Evolutionary conservation across 306 rosid genomes (phyloP).

Genomic region (Prunus mume): DNA sequence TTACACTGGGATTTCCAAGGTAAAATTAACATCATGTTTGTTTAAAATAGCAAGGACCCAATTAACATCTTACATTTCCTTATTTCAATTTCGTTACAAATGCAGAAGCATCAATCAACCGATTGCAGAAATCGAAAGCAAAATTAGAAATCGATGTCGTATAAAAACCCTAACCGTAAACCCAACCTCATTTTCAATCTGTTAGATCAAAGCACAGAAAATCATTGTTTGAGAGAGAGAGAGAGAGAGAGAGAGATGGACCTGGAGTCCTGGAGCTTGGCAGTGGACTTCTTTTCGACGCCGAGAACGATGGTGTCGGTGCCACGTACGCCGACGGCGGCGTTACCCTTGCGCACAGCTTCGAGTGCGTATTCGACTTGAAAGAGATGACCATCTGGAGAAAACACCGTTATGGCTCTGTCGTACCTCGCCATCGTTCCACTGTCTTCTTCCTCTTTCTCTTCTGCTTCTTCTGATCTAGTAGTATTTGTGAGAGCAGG

Average conservation of each 20-base stretch:
- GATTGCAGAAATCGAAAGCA: background rate
- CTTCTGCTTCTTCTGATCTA: slow-evolving; percentile 4
- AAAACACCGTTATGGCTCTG: slow-evolving; percentile 93
- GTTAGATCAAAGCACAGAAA: slow-evolving; percentile 3
- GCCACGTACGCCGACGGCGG: slow-evolving; percentile 99
- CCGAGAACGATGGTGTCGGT: slow-evolving; percentile 94
- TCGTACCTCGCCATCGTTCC: slow-evolving; percentile 87
- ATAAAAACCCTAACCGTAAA: slow-evolving; percentile 23
- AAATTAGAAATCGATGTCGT: background rate
- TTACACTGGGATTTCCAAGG: background rate
- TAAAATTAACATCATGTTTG: background rate
- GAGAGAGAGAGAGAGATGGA: background rate
- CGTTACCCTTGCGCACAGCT: slow-evolving; percentile 98
- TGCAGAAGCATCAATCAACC: no score
- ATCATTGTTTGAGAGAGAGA: background rate
- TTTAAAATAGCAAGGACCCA: background rate
- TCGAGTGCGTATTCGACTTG: slow-evolving; percentile 98
- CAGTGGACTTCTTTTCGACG: slow-evolving; percentile 94
- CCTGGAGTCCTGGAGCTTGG: slow-evolving; percentile 96
- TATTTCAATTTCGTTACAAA: no score
- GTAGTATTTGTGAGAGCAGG: background rate
- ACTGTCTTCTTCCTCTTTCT: background rate
- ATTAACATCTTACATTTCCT: background rate
- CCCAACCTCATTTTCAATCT: background rate
- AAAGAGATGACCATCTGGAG: slow-evolving; percentile 95